Evolutionary conservation across 1,284 basidiomycete genomes (phyloP), one percentile per base, ranked within the genome.

Genomic region (Trametes pubescens): DNA sequence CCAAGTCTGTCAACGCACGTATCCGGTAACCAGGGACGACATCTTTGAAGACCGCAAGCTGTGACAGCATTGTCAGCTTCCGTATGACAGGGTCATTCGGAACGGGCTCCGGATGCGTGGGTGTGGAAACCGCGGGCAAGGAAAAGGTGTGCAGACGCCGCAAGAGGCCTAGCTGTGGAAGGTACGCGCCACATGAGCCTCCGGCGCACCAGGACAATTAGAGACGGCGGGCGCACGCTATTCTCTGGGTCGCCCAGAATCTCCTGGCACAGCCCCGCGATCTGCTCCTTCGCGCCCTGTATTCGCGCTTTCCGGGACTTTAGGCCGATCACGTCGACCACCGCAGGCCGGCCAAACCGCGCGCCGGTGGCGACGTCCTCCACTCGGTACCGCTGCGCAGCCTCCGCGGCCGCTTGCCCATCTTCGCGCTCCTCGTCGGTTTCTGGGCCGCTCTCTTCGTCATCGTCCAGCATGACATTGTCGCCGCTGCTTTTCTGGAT

Each of bases 41-140:
- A 76, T 99, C 98, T 73, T 95, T 95, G 84, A 95, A 98, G 16
- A 99, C 93, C 11, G 96, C 94, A 29, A 99, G 83, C 74, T 98
- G 91, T 16, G 95, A 98, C 38, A 99, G 81, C 57, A 98, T 85
- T 4, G 97, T 93, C 44, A 98, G 81, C 76, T 93, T 94, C 60
- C 97, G 89, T 68, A 99, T 92, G 29, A 92, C 81, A 40, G 84
- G 78, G 69, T 98, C 95, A 64, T 99, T 96, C 9, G 80, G 74
- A 4, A 97, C 79, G 18, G 89, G 87, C 48, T 91, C 84, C 8
- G 84, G 82, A 69, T 87, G 88, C 18, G 86, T 81, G 0, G 88
- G 84, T 2, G 89, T 87, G 2, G 88, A 84, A 18, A 98, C 87
- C 59, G 87, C 84, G 7, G 84, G 77, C 18, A 93, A 83, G 29